These are phyloP conservation scores for Umbelopsis sp. DNA, from an alignment of 192 early-diverging fungal species.

Conservation along the genomic window DNA sequence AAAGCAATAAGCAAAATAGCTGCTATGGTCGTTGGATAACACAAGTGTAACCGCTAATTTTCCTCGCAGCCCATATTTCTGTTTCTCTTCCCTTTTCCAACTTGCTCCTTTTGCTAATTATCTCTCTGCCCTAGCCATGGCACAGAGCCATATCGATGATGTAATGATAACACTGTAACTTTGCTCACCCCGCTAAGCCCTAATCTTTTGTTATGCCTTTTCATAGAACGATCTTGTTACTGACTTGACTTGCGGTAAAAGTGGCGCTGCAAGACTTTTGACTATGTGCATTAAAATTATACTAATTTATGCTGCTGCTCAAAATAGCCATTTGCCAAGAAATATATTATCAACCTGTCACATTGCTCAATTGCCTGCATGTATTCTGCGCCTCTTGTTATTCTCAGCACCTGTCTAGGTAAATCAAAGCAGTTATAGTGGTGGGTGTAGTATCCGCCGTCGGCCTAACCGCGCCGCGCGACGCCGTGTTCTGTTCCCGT, in stretches of 20 bases:
- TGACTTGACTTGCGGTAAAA: slow-evolving; percentile 19
- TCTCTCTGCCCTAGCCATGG: no score
- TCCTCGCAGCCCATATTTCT: no score
- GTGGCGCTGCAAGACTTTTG: neutral
- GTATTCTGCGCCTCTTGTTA: slow-evolving; percentile 13
- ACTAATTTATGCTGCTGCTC: neutral
- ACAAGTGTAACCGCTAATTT: no score
- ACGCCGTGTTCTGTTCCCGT: neutral
- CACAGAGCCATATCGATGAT: no score
- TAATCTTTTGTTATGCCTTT: neutral
- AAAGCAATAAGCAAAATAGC: no score
- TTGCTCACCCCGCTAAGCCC: no score
- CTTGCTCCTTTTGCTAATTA: no score
- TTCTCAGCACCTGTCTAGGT: slow-evolving; percentile 5
- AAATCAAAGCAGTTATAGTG: neutral
- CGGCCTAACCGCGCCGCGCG: neutral
- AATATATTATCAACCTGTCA: slow-evolving; percentile 3
- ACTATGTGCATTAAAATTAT: neutral
- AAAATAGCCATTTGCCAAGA: slow-evolving; percentile 18
- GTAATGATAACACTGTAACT: no score
- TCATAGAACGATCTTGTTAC: neutral
- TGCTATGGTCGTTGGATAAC: no score
- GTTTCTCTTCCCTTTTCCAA: no score
- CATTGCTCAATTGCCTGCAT: slow-evolving; percentile 11
- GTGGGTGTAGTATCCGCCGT: neutral